These are phyloP conservation scores for Morella rubra DNA, from an alignment of 306 rosid species.

Conservation along the genomic window DNA sequence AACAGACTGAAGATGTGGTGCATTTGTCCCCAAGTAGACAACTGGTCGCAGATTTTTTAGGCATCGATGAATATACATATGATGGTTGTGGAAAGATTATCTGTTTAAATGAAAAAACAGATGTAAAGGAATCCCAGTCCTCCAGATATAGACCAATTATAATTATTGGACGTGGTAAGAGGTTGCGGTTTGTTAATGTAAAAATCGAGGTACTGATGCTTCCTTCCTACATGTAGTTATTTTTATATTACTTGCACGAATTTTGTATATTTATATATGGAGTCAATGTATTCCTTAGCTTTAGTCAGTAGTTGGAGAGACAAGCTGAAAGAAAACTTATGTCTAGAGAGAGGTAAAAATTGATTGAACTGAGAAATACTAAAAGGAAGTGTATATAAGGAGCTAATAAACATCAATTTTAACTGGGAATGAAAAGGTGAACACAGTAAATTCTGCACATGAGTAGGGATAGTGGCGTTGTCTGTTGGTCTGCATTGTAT, in stretches of 20 bases:
- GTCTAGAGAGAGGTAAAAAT: background rate
- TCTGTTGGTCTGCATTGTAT: too few relatives aligned
- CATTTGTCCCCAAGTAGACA: conserved; percentile 80
- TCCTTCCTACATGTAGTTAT: conserved; percentile 17
- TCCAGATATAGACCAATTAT: conserved; percentile 69
- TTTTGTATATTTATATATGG: background rate
- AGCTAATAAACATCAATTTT: conserved; percentile 6
- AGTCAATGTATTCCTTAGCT: background rate
- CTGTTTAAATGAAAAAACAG: conserved; percentile 63
- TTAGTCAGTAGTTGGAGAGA: background rate
- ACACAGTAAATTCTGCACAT: too few relatives aligned
- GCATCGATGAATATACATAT: conserved; percentile 77
- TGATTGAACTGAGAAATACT: background rate
- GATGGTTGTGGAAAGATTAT: conserved; percentile 94
- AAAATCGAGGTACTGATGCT: conserved; percentile 76
- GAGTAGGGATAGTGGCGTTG: too few relatives aligned
- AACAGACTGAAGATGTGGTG: conserved; percentile 78
- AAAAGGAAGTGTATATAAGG: background rate
- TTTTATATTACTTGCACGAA: background rate
- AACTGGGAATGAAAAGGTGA: too few relatives aligned
- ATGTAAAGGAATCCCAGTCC: conserved; percentile 51
- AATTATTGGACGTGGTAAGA: conserved; percentile 81
- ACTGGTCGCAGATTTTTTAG: conserved; percentile 67
- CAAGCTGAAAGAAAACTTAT: background rate
- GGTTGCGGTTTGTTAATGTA: conserved; percentile 82